Base-by-base conservation (phyloP, 495 filamentous ascomycete genomes). In the Xylaria longipes region DNA sequence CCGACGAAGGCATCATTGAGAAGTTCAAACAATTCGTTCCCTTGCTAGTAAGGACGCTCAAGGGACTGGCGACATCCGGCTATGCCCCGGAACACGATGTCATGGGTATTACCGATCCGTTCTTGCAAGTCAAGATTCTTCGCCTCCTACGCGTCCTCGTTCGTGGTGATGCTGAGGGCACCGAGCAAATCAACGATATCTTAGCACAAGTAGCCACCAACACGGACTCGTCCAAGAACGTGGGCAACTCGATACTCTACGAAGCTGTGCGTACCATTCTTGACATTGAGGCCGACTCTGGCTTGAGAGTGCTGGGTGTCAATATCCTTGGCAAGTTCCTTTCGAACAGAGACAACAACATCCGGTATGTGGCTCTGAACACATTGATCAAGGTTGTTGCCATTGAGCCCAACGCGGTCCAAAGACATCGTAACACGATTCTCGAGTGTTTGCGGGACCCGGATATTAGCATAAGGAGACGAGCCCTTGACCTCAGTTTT, bases 1-100 rank as follows among this genome's bases (percentile, higher is more conserved):
- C 90, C 3, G 94, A 96, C 71, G 90, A 93, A 74, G 93, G 90
- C 29, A 89, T 97, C 52, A 89, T 97, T 20, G 93, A 97, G 69
- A 92, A 92, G 81, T 98, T 97, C 83, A 89, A 93, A 73, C 93
- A 93, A 46, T 87, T 97, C 71, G 90, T 89, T 50, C 89, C 86
- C 5, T 87, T 88, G 20, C 85, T 99, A n/a, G 95, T 98, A 9
- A 91, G 94, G 77, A 92, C 93, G 57, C 79, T 99, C 76, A 99
- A 98, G 86, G 90, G 91, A 3, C 81, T 99, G 75, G 94, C 95
- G 15, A 94, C 92, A 48, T 98, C 97, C 27, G 97, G 97, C 45
- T 99, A 98, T 83, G 95, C 96, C 7, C 97, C 96, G 17, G 96
- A 99, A 76, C 96, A 99, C 78, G 96, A 99, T 78, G 96, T 99